Evolutionary conservation across 164 flowering plant species (phyloP), one percentile per base, ranked within the genome.

Genomic region (Umbilicus rupestris): DNA sequence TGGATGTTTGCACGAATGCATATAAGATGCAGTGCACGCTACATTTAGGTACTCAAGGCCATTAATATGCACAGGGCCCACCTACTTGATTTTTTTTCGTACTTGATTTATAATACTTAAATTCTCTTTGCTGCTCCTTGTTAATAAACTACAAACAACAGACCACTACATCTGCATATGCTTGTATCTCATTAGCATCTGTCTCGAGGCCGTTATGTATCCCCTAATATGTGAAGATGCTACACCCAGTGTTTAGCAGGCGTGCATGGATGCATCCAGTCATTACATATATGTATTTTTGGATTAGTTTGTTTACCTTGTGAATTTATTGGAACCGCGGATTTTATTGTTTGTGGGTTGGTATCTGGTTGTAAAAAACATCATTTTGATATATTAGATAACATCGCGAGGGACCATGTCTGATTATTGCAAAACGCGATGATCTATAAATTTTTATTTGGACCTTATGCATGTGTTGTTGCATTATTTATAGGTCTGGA

Each of bases 401-500:
- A 14, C 33, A 28, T 26, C 33, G 6, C 5, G 5, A 9, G 7
- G 10, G 31, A 55, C 60, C 19, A 12, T 55, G 11, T 5, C 5
- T 55, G 16, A 55, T 55, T 55, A 55, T 55, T 28, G 60, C 7
- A 11, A 28, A 55, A 55, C 22, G 8, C 10, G 17, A 55, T 11
- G 17, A 7, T 15, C 60, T 26, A 11, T 6, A 9, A 9, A 55
- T 29, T 55, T 52, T 22, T 8, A 22, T 55, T 37, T 41, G 35
- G 16, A 46, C 67, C 35, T 35, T 63, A 31, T 68, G 33, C 33
- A n/a, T 70, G 62, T 15, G 39, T 24, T 15, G 22, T 63, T 17
- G 71, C 52, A 8, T 45, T 42, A 66, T 67, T 66, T 67, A 22
- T 74, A 94, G 99, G 69, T 91, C 97, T 66, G 99, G 99, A 68